Percentiles rank a stretch among this genome's conserved stretches.
Evolutionary conservation across 2,329 filamentous ascomycete genomes (phyloP).

Genomic region (Talaromyces sp.): DNA sequence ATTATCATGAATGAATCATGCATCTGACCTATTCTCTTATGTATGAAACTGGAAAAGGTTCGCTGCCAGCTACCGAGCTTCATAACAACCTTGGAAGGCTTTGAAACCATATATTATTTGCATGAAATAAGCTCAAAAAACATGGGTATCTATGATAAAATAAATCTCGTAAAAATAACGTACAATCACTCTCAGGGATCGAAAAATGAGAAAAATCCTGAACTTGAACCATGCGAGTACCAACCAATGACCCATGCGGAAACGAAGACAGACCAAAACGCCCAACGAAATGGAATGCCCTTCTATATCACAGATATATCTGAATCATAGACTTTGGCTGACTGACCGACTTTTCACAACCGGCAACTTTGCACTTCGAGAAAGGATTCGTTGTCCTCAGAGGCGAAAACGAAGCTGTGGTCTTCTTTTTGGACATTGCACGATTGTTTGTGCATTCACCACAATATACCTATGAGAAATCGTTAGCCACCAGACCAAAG

Average conservation of each 20-base stretch:
- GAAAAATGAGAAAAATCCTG: neutral
- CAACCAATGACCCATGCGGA: neutral
- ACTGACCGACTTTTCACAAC: conserved; percentile 38
- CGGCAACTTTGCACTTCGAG: conserved; percentile 40
- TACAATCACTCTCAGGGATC: neutral
- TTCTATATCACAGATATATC: conserved; percentile 39
- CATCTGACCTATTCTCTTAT: neutral
- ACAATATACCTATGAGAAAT: conserved; percentile 42
- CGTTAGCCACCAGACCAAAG: neutral
- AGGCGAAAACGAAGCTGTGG: conserved; percentile 20
- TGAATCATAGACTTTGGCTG: conserved; percentile 41
- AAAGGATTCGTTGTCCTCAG: conserved; percentile 35
- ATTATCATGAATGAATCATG: neutral
- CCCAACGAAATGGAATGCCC: neutral
- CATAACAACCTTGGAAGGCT: neutral
- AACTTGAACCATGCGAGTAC: neutral
- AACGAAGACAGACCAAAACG: neutral
- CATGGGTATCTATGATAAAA: conserved; percentile 11
- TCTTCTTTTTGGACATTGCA: conserved; percentile 29
- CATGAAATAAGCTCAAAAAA: neutral
- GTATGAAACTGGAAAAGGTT: neutral
- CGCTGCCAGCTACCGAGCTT: neutral
- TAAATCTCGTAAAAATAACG: conserved; percentile 4
- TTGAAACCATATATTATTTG: neutral
- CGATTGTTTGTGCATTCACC: conserved; percentile 43